phyloP scores from a whole-genome alignment of 495 filamentous ascomycete genomes.

The Cercophora scortea region DNA sequence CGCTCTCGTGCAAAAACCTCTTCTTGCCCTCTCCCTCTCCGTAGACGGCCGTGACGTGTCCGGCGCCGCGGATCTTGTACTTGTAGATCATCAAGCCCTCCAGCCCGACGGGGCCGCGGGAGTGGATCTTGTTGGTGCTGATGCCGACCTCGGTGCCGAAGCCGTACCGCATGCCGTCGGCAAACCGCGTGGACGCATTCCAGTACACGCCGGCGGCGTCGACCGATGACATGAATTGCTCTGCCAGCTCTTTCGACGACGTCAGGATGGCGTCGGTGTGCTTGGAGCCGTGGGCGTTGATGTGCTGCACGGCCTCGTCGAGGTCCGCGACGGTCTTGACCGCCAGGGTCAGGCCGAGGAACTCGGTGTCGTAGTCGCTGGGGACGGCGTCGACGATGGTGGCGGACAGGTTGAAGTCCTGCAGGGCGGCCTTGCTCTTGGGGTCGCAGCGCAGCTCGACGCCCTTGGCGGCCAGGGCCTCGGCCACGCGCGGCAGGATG shows the following conservation, averaged over 20 bases:
- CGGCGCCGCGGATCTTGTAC: constrained; percentile 75
- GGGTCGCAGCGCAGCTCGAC: constrained; percentile 81
- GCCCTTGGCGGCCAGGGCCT: constrained; percentile 62
- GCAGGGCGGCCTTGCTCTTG: constrained; percentile 53
- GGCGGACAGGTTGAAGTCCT: constrained; percentile 22
- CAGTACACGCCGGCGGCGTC: constrained; percentile 94
- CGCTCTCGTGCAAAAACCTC: constrained; percentile 59
- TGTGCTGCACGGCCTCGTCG: constrained; percentile 71
- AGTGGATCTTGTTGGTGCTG: constrained; percentile 97
- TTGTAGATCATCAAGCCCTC: constrained; percentile 97
- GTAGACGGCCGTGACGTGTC: constrained; percentile 70
- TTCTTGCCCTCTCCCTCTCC: constrained; percentile 59
- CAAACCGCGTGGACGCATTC: constrained; percentile 92
- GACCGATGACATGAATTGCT: constrained; percentile 71
- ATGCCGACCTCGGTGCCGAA: constrained; percentile 98
- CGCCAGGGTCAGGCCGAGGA: constrained; percentile 76
- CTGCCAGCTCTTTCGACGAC: constrained; percentile 51
- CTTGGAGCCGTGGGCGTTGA: constrained; percentile 86
- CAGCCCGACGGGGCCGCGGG: constrained; percentile 84
- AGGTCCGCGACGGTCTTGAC: constrained; percentile 68
- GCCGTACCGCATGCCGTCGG: constrained; percentile 92
- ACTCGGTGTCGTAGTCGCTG: constrained; percentile 79
- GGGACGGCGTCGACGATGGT: constrained; percentile 55
- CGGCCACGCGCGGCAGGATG: constrained; percentile 62
- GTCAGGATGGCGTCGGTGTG: constrained; percentile 94